Conservation (phyloP, 371 early-diverging fungal species). For the Syncephalis plumigaleata region DNA sequence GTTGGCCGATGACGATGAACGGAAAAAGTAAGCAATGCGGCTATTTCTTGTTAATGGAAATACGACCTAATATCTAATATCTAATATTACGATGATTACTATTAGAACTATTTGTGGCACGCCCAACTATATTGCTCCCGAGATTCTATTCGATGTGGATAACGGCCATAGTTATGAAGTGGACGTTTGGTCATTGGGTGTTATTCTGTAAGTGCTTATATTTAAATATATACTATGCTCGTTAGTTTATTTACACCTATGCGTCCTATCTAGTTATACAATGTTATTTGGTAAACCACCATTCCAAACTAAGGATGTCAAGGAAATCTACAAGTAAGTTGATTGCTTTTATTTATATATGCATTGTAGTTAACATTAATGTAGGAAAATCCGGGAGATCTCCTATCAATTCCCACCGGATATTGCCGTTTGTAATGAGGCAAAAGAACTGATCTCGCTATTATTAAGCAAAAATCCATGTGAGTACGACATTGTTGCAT, state of each 20-base stretch:
- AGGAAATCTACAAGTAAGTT: conserved; percentile 57
- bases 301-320: conserved; percentile 78
- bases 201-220: conserved; percentile 56
- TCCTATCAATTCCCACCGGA: conserved; percentile 64
- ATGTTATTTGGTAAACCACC: conserved; percentile 90
- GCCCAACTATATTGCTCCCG: conserved; percentile 98
- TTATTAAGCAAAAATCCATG: conserved; percentile 70
- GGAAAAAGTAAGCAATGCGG: conserved; percentile 65
- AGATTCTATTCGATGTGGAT: conserved; percentile 71
- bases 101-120: conserved; percentile 91
- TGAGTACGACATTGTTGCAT: conserved; percentile 6
- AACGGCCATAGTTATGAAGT: conserved; percentile 91
- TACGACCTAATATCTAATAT: too few relatives aligned
- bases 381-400: conserved; percentile 57
- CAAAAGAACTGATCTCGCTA: conserved; percentile 53
- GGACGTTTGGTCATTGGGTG: conserved; percentile 97
- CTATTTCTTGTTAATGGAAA: too few relatives aligned
- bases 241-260: background rate
- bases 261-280: conserved; percentile 45
- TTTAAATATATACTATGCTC: background rate
- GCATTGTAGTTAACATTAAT: background rate
- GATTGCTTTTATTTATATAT: conserved; percentile 10
- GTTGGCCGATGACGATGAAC: conserved; percentile 47
- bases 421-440: conserved; percentile 42
- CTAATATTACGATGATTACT: too few relatives aligned